phyloP scores from a whole-genome alignment of 2,329 filamentous ascomycete species.

The Botrytis galanthina region DNA sequence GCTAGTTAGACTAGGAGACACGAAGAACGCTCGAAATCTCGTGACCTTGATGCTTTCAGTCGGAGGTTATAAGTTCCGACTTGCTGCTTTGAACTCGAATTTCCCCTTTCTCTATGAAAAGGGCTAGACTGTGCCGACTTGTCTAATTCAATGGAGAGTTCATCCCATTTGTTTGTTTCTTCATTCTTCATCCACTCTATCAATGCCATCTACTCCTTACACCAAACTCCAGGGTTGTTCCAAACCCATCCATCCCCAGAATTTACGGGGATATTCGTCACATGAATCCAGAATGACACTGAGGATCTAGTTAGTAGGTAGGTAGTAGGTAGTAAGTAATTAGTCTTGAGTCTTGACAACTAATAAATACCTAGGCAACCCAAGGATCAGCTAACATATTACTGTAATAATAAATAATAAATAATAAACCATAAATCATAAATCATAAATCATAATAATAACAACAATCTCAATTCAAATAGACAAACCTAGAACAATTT shows the following conservation, averaged over 20 bases:
- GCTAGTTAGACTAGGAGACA: neutral
- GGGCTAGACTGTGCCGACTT: neutral
- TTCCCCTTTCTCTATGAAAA: neutral
- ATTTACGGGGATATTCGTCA: neutral
- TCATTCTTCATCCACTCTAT: constrained; percentile 1
- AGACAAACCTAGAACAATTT: neutral
- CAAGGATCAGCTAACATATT: neutral
- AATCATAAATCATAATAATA: neutral
- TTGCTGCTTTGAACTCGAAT: neutral
- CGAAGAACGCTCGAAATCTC: constrained; percentile 7
- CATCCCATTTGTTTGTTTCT: constrained; percentile 6
- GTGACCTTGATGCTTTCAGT: neutral
- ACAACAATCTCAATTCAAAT: neutral
- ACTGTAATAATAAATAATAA: neutral
- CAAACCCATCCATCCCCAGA: neutral
- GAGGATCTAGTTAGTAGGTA: too few relatives aligned
- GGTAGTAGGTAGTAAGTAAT: neutral
- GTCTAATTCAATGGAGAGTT: neutral
- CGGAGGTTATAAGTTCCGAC: neutral
- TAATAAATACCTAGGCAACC: neutral
- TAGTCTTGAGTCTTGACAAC: neutral
- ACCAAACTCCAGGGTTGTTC: neutral
- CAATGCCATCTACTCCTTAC: neutral
- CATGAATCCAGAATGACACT: neutral
- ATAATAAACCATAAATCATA: neutral